Evolutionary conservation across 345 rosid genomes (phyloP), one percentile per base, ranked within the genome.

Genomic region (Salix caprea): DNA sequence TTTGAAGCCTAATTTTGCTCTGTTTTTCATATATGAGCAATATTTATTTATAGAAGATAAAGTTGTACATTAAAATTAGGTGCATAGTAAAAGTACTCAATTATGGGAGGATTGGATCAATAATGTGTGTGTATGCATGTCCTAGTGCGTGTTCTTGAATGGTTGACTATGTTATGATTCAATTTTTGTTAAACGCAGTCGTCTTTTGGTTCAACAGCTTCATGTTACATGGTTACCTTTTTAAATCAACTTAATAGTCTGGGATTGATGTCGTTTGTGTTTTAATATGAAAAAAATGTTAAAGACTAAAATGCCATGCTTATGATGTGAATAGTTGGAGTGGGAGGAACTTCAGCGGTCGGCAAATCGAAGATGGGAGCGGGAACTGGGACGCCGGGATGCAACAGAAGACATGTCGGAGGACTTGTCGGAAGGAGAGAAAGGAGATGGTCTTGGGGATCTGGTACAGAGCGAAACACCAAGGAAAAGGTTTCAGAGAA

Each of bases 351-450:
- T 78, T 24, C 99, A 96, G 61, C 75, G 94, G 69, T 61, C 84
- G 81, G 87, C 93, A 2, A 77, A 78, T 61, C 79, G 94, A 74
- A 90, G 92, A 80, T 70, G 83, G 89, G 99, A 93, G 73, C 84
- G 92, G 36, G 98, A 95, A 82, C 93, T 86, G 85, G 97, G 97
- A 66, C 91, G 89, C 48, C 82, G 79, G 82, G 99, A 95, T 69
- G 98, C 89, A 7, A 90, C 97, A 0, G 99, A 91, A 70, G 98
- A 90, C 82, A 89, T 95, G 91, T 88, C 87, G 0, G 99, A 95
- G 78, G 99, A 95, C 89, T 86, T 93, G 71, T 90, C 99, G 1
- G 99, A 95, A 85, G 99, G 97, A 60, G 99, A 95, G 85, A 93
- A 89, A 81, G 99, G 90, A 66, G 99, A 95, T 73, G 77, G 73